phyloP scores from a whole-genome alignment of 108 stramenopile species.

The Cyclotella atomus region DNA sequence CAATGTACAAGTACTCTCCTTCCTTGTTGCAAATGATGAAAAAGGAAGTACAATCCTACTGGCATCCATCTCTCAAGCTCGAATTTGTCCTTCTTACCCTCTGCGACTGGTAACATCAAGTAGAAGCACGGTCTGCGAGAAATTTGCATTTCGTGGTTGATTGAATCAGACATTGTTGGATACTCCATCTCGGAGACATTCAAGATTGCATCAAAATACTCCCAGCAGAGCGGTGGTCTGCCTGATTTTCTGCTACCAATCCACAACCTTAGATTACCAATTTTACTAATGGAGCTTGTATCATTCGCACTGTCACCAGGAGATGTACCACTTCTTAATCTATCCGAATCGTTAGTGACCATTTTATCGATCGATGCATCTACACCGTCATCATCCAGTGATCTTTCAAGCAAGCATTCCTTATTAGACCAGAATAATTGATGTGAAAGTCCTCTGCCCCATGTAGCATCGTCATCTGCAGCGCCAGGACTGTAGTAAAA shows the following conservation, averaged over 20 bases:
- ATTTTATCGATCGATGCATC: constrained; percentile 48
- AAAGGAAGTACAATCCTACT: constrained; percentile 65
- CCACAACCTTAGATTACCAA: constrained; percentile 59
- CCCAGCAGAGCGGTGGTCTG: constrained; percentile 75
- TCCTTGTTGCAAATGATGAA: constrained; percentile 41
- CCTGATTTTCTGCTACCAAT: constrained; percentile 75
- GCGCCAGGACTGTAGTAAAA: constrained; percentile 73
- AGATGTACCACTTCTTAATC: background rate
- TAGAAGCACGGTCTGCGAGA: constrained; percentile 40
- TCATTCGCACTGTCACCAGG: background rate
- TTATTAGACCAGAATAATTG: constrained; percentile 65
- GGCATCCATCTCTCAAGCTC: constrained; percentile 75
- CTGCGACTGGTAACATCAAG: constrained; percentile 69
- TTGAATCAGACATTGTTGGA: constrained; percentile 43
- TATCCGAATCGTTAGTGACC: constrained; percentile 4
- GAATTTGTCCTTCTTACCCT: constrained; percentile 72
- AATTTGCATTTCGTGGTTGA: background rate
- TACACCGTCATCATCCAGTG: constrained; percentile 45
- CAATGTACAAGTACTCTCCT: constrained; percentile 73
- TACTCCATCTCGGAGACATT: constrained; percentile 80
- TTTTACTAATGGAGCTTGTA: constrained; percentile 23
- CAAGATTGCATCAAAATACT: constrained; percentile 72
- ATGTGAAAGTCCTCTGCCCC: constrained; percentile 64
- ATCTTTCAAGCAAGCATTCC: constrained; percentile 3
- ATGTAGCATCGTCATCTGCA: constrained; percentile 81